Percentiles rank a stretch among this genome's conserved stretches.
phyloP scores from a whole-genome alignment of 2,329 filamentous ascomycete genomes.

The Sporothrix brasiliensis region DNA sequence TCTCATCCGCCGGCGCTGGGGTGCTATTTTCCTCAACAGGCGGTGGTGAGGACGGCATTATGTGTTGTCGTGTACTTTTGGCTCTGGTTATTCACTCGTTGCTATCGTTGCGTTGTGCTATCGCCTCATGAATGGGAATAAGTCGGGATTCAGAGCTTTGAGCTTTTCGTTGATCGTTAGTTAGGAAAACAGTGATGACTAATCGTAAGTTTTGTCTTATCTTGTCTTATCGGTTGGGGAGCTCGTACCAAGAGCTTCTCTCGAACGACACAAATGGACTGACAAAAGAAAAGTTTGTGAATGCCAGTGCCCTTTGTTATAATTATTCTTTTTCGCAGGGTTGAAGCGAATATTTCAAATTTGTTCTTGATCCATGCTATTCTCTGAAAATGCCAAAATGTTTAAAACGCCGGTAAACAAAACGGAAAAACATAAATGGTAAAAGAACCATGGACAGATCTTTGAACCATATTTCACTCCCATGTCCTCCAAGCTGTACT shows the following conservation, averaged over 20 bases:
- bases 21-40: neutral
- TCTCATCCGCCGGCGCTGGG: neutral
- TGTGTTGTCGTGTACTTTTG: neutral
- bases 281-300: too few species aligned
- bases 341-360: neutral
- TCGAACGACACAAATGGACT: neutral
- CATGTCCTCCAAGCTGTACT: neutral
- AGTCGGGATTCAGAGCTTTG: too few species aligned
- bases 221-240: too few species aligned
- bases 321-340: neutral
- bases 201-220: too few species aligned
- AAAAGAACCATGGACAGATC: too few species aligned
- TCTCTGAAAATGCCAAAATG: slow-evolving; percentile 14
- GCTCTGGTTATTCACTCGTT: neutral
- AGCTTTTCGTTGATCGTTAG: too few species aligned
- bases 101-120: too few species aligned
- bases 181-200: too few species aligned
- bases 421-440: neutral
- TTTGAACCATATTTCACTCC: neutral
- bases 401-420: neutral
- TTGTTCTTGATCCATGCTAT: neutral
- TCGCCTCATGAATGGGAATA: too few species aligned
- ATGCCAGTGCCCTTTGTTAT: too few species aligned
- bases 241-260: neutral
- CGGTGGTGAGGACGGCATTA: neutral